Evolutionary conservation across 2,329 filamentous ascomycete species (phyloP).

Genomic region (Neonectria sp.): DNA sequence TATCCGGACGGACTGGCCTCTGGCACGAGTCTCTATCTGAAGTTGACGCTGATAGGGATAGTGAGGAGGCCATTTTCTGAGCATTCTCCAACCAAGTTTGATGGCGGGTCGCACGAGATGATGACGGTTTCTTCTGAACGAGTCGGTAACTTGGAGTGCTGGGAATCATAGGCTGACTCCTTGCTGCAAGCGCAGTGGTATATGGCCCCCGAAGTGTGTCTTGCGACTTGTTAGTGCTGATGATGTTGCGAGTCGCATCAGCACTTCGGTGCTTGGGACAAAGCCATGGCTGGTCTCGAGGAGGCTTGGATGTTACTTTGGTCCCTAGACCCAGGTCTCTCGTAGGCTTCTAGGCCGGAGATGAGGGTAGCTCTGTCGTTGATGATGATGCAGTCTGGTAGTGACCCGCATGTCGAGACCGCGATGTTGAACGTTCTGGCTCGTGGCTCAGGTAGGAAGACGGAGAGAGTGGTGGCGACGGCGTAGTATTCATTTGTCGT

Average conservation of each 20-base stretch:
- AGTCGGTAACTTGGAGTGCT: slow-evolving; percentile 5
- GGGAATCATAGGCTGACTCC: slow-evolving; percentile 5
- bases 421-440: neutral
- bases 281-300: neutral
- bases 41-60: slow-evolving; percentile 39
- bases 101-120: neutral
- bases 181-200: slow-evolving; percentile 12
- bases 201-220: neutral
- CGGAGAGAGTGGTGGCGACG: neutral
- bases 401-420: neutral
- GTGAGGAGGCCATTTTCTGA: slow-evolving; percentile 43
- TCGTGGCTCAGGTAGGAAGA: neutral
- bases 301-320: neutral
- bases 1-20: neutral
- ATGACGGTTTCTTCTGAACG: neutral
- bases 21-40: slow-evolving; percentile 19
- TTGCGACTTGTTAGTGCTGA: neutral
- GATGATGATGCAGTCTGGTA: slow-evolving; percentile 4
- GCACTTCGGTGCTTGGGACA: neutral
- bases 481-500: neutral
- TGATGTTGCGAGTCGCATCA: neutral
- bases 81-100: slow-evolving; percentile 42
- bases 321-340: slow-evolving; percentile 1
- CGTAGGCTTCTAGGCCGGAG: slow-evolving; percentile 5
- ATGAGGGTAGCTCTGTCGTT: slow-evolving; percentile 10